Percentiles rank a stretch among this genome's conserved stretches.
Evolutionary conservation across 2,329 filamentous ascomycete genomes (phyloP).

Genomic region (Fusarium sp.): DNA sequence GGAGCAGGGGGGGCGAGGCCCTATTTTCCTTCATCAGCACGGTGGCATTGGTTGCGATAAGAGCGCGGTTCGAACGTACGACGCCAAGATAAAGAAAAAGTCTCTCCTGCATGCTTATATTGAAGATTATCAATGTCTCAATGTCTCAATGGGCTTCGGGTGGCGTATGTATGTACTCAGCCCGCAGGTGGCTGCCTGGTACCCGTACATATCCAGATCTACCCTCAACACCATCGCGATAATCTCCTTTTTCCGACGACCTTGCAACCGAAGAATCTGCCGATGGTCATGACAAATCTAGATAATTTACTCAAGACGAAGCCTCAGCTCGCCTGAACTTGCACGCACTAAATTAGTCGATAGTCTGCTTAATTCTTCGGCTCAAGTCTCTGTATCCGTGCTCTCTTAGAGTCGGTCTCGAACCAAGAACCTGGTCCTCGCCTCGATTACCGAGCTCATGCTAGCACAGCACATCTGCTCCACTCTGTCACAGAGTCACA

Average conservation of each 20-base stretch:
- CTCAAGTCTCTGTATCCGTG: not conserved
- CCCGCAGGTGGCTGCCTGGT: slow-evolving; percentile 8
- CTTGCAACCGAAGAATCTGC: not conserved
- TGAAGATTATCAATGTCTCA: not conserved
- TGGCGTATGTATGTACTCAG: slow-evolving; percentile 1
- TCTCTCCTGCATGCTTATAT: not conserved
- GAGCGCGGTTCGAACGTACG: slow-evolving; percentile 10
- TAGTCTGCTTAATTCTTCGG: not conserved
- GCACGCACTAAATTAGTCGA: not conserved
- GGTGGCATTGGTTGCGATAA: slow-evolving; percentile 3
- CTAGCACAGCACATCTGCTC: not conserved
- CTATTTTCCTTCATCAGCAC: not conserved
- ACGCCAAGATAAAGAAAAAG: slow-evolving; percentile 23
- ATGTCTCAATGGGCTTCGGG: not conserved
- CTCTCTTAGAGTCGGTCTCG: slow-evolving; percentile 2
- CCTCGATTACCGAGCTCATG: slow-evolving; percentile 31
- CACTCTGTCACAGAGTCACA: not conserved
- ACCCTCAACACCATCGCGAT: slow-evolving; percentile 21
- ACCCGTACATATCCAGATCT: slow-evolving; percentile 4
- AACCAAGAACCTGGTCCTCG: not conserved
- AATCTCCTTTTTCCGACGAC: not conserved
- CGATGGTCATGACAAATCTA: not conserved
- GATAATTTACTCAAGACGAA: slow-evolving; percentile 2
- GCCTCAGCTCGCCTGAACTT: not conserved
- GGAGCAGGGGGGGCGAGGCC: no score